A percentile compares a stretch with the other conserved stretches of the same genome.
phyloP scores from a whole-genome alignment of 192 early-diverging fungal genomes.

The Backusella parvicylindrica region DNA sequence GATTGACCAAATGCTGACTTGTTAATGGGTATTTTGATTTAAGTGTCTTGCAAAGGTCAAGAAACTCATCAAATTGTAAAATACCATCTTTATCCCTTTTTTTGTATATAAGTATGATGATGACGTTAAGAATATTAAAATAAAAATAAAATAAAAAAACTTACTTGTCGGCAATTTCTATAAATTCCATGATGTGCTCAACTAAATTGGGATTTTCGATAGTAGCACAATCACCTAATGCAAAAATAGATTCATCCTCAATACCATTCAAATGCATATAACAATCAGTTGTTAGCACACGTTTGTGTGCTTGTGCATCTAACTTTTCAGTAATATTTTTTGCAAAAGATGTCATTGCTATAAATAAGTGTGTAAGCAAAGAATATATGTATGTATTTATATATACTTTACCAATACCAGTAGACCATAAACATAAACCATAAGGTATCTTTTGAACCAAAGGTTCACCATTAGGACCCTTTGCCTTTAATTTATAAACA shows the following conservation, averaged over 20 bases:
- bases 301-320: conserved; percentile 49
- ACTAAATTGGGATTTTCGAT: conserved; percentile 64
- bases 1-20: conserved; percentile 46
- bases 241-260: conserved; percentile 49
- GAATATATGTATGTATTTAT: conserved; percentile 12
- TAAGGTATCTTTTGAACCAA: conserved; percentile 33
- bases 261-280: conserved; percentile 55
- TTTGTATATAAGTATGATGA: neutral
- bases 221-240: conserved; percentile 73
- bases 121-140: too few species aligned
- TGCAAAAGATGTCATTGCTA: conserved; percentile 55
- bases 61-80: conserved; percentile 53
- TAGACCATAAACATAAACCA: conserved; percentile 55
- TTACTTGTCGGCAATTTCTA: conserved; percentile 44
- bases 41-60: conserved; percentile 35
- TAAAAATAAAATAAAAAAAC: neutral
- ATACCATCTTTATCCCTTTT: conserved; percentile 39
- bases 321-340: conserved; percentile 46
- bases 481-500: conserved; percentile 49
- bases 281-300: conserved; percentile 58
- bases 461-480: conserved; percentile 18
- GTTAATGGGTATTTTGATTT: conserved; percentile 46
- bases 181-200: conserved; percentile 40
- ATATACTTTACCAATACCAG: conserved; percentile 44
- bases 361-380: neutral